A percentile compares a stretch with the other conserved stretches of the same genome.
Evolutionary conservation across 345 rosid species (phyloP).

Genomic region (Acer negundo): DNA sequence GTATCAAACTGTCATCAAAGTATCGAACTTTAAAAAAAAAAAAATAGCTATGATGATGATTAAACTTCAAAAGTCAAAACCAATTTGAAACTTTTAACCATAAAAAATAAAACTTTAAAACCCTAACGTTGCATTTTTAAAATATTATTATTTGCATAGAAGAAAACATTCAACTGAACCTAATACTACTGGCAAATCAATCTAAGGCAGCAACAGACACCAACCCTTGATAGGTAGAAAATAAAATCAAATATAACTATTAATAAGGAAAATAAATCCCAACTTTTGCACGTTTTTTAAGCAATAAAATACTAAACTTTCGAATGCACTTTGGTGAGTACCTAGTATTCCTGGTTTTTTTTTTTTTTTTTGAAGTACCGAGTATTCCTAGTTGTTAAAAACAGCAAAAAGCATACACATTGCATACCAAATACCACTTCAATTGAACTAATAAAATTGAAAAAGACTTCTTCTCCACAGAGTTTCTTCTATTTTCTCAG

Average conservation of each 20-base stretch:
- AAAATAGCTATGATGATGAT: background rate
- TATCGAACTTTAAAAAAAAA: background rate
- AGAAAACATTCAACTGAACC: background rate
- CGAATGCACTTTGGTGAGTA: too few relatives aligned
- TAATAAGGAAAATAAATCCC: too few relatives aligned
- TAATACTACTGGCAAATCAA: background rate
- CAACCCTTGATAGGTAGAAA: background rate
- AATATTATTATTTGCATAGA: background rate
- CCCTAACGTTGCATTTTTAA: background rate
- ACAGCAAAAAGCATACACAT: background rate
- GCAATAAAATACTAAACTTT: background rate
- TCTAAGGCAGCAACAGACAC: background rate
- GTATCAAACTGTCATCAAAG: background rate
- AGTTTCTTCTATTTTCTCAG: constrained; percentile 7
- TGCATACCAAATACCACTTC: background rate
- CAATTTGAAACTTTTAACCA: background rate
- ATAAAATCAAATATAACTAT: too few relatives aligned
- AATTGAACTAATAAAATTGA: background rate
- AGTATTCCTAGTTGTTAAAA: background rate
- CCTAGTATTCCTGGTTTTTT: background rate
- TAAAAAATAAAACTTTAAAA: background rate
- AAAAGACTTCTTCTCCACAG: background rate
- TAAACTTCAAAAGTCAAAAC: background rate
- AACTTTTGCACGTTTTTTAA: background rate
- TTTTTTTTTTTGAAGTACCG: too few relatives aligned